Conservation (phyloP, 768 basidiomycete species). For the Gyrodon lividus region DNA sequence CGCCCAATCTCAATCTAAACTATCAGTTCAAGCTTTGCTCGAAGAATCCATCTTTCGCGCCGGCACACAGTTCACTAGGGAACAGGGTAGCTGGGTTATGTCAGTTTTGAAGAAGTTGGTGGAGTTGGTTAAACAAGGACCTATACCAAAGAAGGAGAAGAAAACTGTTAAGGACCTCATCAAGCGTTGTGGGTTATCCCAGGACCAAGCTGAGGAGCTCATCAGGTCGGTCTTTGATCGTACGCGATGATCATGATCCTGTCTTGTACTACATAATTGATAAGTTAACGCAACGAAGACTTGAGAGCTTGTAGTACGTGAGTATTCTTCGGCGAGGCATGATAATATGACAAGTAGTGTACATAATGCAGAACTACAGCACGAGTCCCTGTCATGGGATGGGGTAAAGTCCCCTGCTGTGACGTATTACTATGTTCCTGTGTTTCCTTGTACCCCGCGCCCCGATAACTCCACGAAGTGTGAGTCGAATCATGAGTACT, state of each 20-base stretch:
- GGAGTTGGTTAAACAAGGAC: conserved; percentile 13
- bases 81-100: conserved; percentile 23
- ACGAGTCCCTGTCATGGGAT: conserved; percentile 1
- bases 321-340: no score
- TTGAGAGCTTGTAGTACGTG: no score
- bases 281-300: no score
- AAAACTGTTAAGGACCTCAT: conserved; percentile 9
- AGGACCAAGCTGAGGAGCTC: conserved; percentile 20
- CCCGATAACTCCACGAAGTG: conserved; percentile 19
- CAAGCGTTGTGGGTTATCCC: conserved; percentile 16
- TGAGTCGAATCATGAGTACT: conserved; percentile 14
- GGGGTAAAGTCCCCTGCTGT: conserved; percentile 7
- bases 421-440: conserved; percentile 14
- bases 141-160: conserved; percentile 9
- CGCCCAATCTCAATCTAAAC: conserved; percentile 14
- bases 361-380: no score
- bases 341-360: background rate
- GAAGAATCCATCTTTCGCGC: conserved; percentile 23
- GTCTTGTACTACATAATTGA: background rate
- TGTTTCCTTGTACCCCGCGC: conserved; percentile 16
- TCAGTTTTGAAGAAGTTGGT: conserved; percentile 20
- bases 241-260: conserved; percentile 1
- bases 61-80: conserved; percentile 8
- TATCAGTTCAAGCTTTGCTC: conserved; percentile 16
- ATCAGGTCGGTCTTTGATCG: conserved; percentile 2